Evolutionary conservation across 768 basidiomycete species (phyloP).

Genomic region (Coprinopsis marcescibilis): DNA sequence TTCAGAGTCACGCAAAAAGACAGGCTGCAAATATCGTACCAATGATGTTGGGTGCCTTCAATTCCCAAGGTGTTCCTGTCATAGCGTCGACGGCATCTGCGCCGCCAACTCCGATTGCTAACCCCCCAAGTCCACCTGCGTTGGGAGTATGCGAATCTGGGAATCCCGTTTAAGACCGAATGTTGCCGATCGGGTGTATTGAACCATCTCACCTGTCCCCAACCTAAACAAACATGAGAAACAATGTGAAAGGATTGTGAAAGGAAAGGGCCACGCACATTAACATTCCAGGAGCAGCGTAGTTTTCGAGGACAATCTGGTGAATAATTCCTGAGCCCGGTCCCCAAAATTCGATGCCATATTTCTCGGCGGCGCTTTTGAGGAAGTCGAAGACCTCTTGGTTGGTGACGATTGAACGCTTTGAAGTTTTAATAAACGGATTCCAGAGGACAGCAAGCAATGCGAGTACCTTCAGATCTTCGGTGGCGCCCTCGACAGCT

Average conservation of each 20-base stretch:
- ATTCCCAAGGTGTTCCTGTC: slow-evolving; percentile 97
- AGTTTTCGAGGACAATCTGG: slow-evolving; percentile 97
- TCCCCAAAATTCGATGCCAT: slow-evolving; percentile 97
- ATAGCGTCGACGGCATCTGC: slow-evolving; percentile 98
- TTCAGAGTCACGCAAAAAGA: neutral
- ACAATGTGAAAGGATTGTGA: slow-evolving; percentile 5
- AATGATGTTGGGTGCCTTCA: slow-evolving; percentile 83
- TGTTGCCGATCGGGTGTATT: neutral
- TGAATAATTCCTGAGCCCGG: slow-evolving; percentile 97
- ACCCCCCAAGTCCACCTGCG: slow-evolving; percentile 91
- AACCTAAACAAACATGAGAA: slow-evolving; percentile 43
- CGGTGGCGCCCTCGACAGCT: slow-evolving; percentile 81
- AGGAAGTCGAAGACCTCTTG: slow-evolving; percentile 98
- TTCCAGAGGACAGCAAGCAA: neutral
- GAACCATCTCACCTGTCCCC: slow-evolving; percentile 56
- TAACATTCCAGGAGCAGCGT: slow-evolving; percentile 91
- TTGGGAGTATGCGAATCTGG: slow-evolving; percentile 96
- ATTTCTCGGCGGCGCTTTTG: slow-evolving; percentile 84
- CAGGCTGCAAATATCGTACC: too few species aligned
- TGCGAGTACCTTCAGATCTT: slow-evolving; percentile 78
- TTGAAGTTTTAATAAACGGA: neutral
- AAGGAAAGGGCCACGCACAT: slow-evolving; percentile 46
- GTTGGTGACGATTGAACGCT: slow-evolving; percentile 84
- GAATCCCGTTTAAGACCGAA: neutral
- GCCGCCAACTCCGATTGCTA: slow-evolving; percentile 98